Evolutionary conservation across 2,329 filamentous ascomycete genomes (phyloP).

Genomic region (Gaeumannomyces tritici): DNA sequence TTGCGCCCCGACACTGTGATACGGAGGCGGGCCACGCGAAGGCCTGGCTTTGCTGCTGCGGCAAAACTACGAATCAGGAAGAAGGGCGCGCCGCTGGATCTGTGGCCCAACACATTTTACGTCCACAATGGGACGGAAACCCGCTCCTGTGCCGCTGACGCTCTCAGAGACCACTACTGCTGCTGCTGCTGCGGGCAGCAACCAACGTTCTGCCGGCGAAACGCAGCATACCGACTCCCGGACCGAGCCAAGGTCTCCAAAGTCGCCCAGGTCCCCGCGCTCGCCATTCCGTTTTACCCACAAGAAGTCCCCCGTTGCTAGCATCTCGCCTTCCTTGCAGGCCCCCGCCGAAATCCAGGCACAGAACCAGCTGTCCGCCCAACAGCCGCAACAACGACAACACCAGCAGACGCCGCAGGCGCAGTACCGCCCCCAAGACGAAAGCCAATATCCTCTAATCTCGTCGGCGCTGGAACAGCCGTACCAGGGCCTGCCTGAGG

Average conservation of each 20-base stretch:
- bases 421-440: conserved; percentile 15
- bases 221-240: conserved; percentile 21
- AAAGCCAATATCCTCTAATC: conserved; percentile 16
- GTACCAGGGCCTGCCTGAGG: conserved; percentile 6
- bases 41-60: conserved; percentile 21
- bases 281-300: conserved; percentile 35
- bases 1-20: conserved; percentile 23
- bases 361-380: not conserved
- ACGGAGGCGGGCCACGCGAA: conserved; percentile 21
- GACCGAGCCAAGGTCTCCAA: conserved; percentile 31
- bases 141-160: conserved; percentile 47
- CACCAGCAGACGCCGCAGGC: conserved; percentile 9
- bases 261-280: conserved; percentile 32
- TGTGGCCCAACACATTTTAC: not conserved
- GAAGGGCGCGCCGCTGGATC: not conserved
- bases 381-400: not conserved
- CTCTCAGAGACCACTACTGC: conserved; percentile 30
- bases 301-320: conserved; percentile 15
- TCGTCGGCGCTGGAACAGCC: conserved; percentile 17
- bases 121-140: conserved; percentile 44
- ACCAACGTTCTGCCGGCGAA: conserved; percentile 21
- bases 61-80: conserved; percentile 22
- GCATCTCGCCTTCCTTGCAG: not conserved
- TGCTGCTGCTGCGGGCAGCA: conserved; percentile 14
- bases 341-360: conserved; percentile 7